Evolutionary conservation across 2,329 filamentous ascomycete species (phyloP).

Genomic region (Colletotrichum orchidophilum): DNA sequence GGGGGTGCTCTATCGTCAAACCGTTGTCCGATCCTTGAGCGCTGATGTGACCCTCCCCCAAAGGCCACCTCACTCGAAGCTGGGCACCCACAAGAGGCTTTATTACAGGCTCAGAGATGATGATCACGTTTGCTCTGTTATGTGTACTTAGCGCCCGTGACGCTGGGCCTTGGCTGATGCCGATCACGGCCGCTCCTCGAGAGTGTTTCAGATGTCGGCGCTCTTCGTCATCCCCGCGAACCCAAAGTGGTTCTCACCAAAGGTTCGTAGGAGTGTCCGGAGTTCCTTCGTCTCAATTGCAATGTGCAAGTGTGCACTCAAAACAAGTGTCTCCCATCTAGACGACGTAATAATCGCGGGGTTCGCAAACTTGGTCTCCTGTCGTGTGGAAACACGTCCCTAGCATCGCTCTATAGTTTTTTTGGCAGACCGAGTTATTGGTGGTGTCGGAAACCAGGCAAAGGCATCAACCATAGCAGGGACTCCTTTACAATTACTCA

Average conservation of each 20-base stretch:
- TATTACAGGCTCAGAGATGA: neutral
- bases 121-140: neutral
- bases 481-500: neutral
- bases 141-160: conserved; percentile 14
- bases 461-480: neutral
- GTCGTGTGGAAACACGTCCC: neutral
- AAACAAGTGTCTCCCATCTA: neutral
- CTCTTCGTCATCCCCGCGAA: conserved; percentile 27
- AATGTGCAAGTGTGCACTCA: neutral
- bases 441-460: neutral
- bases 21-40: conserved; percentile 23
- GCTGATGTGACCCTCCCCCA: conserved; percentile 18
- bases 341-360: neutral
- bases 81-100: neutral
- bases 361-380: neutral
- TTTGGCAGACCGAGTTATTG: neutral
- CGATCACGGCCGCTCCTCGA: conserved; percentile 10
- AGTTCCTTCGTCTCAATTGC: neutral
- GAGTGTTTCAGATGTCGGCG: conserved; percentile 22
- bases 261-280: neutral
- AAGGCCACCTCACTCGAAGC: conserved; percentile 16
- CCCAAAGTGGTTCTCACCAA: neutral
- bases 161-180: conserved; percentile 21
- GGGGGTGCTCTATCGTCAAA: conserved; percentile 18
- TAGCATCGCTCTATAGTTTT: neutral